Evolutionary conservation across 352 stramenopile genomes (phyloP).

Genomic region (Pythium phragmitis): DNA sequence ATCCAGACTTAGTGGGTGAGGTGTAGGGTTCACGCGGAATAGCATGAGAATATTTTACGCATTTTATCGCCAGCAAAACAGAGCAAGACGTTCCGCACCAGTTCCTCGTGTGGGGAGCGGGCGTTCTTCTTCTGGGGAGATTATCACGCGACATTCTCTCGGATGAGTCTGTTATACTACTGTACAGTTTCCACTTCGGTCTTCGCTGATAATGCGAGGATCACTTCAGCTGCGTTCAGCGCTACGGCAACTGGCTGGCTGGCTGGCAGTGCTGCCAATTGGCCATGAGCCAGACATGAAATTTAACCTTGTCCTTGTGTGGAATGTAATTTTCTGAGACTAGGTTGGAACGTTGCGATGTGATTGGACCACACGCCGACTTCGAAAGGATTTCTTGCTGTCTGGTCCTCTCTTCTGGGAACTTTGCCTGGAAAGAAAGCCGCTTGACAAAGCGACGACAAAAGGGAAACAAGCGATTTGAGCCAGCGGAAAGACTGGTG

Average conservation of each 20-base stretch:
- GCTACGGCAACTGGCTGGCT: background rate
- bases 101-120: background rate
- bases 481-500: background rate
- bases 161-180: background rate
- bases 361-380: slow-evolving; percentile 17
- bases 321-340: slow-evolving; percentile 22
- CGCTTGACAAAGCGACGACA: slow-evolving; percentile 26
- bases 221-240: slow-evolving; percentile 1
- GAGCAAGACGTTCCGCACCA: background rate
- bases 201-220: background rate
- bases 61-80: background rate
- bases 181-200: background rate
- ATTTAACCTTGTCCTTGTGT: slow-evolving; percentile 2
- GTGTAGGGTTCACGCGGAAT: slow-evolving; percentile 7
- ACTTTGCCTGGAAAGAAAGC: slow-evolving; percentile 31
- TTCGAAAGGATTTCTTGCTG: slow-evolving; percentile 10
- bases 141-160: background rate
- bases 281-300: slow-evolving; percentile 6
- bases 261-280: slow-evolving; percentile 10
- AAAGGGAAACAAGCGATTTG: background rate
- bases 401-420: slow-evolving; percentile 25
- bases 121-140: background rate
- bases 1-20: slow-evolving; percentile 13
- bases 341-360: slow-evolving; percentile 4
- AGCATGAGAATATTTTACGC: slow-evolving; percentile 10